Conservation (phyloP, 805 yeast species). For the Ogataea trehaloabstinens region DNA sequence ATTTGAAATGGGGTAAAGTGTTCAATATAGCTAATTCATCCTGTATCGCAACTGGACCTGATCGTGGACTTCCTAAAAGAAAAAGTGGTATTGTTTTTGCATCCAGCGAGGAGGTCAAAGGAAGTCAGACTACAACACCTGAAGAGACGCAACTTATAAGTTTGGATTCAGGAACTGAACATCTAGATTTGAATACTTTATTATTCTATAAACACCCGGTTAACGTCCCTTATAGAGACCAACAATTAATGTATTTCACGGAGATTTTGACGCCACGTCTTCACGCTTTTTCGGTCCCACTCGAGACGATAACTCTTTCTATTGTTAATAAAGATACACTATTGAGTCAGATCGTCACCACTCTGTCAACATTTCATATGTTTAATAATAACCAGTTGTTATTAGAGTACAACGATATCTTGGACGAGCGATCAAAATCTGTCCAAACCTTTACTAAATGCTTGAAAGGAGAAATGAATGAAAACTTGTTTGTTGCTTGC, state of each 20-base stretch:
- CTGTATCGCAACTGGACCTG: background rate
- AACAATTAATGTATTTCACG: slow-evolving; percentile 22
- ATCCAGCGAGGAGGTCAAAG: too few species aligned
- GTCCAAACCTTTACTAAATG: slow-evolving; percentile 14
- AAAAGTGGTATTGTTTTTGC: background rate
- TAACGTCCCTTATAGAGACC: slow-evolving; percentile 7
- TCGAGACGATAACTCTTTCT: slow-evolving; percentile 4
- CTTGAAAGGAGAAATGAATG: slow-evolving; percentile 5
- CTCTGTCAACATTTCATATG: slow-evolving; percentile 25
- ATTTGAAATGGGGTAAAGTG: slow-evolving; percentile 45
- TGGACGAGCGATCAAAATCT: slow-evolving; percentile 12
- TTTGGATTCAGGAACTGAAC: too few species aligned
- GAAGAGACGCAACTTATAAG: too few species aligned
- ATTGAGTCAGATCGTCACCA: slow-evolving; percentile 17
- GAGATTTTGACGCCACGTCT: slow-evolving; percentile 24
- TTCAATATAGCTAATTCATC: slow-evolving; percentile 22
- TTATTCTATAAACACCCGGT: too few species aligned
- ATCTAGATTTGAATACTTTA: too few species aligned
- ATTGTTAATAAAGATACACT: slow-evolving; percentile 13
- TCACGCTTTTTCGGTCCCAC: slow-evolving; percentile 20
- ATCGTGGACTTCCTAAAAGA: slow-evolving; percentile 1
- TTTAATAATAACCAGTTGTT: slow-evolving; percentile 7
- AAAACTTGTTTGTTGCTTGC: slow-evolving; percentile 21
- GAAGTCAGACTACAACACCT: too few species aligned
- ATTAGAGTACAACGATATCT: slow-evolving; percentile 7